phyloP scores from a whole-genome alignment of 2,329 filamentous ascomycete genomes.

The Fusarium haematococcum region DNA sequence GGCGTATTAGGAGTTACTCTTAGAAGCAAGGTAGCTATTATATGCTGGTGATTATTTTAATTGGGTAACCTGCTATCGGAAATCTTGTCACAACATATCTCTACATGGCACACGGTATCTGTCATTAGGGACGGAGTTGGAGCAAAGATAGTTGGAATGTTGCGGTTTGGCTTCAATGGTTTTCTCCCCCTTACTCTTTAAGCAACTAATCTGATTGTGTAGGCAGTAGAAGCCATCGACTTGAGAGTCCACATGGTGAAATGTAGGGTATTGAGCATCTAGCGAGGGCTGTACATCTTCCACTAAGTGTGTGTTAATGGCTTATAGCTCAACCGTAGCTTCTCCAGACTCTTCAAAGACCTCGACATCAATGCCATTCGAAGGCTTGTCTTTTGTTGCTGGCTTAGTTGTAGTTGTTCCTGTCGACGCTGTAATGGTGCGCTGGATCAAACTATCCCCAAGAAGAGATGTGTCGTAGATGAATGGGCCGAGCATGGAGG shows the following conservation, averaged over 20 bases:
- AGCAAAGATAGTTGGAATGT: background rate
- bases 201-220: background rate
- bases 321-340: background rate
- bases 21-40: too few relatives aligned
- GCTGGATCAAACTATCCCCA: constrained; percentile 7
- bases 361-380: background rate
- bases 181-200: background rate
- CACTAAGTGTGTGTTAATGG: background rate
- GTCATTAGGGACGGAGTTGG: background rate
- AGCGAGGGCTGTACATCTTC: background rate
- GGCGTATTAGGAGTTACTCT: background rate
- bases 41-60: too few relatives aligned
- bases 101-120: background rate
- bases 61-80: too few relatives aligned
- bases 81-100: background rate
- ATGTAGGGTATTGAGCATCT: background rate
- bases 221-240: background rate
- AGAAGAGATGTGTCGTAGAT: constrained; percentile 9
- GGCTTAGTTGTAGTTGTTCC: background rate
- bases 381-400: background rate
- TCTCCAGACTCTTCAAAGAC: background rate
- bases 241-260: background rate
- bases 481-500: constrained; percentile 1
- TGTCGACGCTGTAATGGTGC: background rate
- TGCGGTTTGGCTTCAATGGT: background rate